Conservation (phyloP, 768 basidiomycete genomes). For the Tylopilus rubrobrunneus region DNA sequence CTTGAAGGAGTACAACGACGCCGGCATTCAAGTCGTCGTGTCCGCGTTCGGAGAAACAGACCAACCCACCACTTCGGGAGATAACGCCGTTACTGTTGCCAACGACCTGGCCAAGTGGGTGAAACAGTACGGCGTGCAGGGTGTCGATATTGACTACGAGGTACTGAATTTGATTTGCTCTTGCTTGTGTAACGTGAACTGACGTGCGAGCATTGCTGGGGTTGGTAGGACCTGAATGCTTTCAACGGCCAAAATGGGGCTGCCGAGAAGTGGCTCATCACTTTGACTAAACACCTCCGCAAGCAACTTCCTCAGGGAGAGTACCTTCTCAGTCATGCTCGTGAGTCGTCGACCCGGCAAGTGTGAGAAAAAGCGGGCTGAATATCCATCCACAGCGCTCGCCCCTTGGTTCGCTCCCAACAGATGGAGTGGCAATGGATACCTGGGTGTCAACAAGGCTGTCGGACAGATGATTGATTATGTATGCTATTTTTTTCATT, state of each 20-base stretch:
- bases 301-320: no score
- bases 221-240: slow-evolving; percentile 27
- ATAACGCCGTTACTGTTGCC: slow-evolving; percentile 36
- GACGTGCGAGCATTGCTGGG: background rate
- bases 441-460: slow-evolving; percentile 18
- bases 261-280: no score
- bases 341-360: no score
- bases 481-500: no score
- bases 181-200: background rate
- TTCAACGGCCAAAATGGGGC: no score
- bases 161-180: slow-evolving; percentile 7
- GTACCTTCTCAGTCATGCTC: no score
- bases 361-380: no score
- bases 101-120: slow-evolving; percentile 34
- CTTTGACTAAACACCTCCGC: no score
- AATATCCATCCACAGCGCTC: slow-evolving; percentile 33
- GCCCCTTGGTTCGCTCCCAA: slow-evolving; percentile 40
- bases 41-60: slow-evolving; percentile 43
- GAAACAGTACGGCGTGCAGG: slow-evolving; percentile 42
- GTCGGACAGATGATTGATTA: no score
- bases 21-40: slow-evolving; percentile 54
- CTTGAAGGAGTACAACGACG: slow-evolving; percentile 45
- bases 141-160: slow-evolving; percentile 53
- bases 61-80: slow-evolving; percentile 34
- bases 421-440: slow-evolving; percentile 36